These are phyloP conservation scores for Mycena capillaripes DNA, from an alignment of 768 basidiomycete species.

Conservation along the genomic window DNA sequence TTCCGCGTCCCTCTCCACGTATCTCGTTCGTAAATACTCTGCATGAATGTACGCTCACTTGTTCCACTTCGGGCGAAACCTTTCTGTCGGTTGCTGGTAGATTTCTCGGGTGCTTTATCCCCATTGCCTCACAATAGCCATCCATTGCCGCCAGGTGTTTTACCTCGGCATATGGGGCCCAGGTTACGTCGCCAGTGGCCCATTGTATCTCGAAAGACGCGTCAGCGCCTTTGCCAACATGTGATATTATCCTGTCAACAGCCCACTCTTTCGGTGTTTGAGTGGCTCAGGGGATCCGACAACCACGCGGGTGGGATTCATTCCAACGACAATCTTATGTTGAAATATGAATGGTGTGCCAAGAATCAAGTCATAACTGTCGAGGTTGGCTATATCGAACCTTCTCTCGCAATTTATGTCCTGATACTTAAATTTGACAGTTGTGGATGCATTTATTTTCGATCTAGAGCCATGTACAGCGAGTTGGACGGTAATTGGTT, in stretches of 20 bases:
- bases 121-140: neutral
- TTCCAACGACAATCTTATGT: constrained; percentile 34
- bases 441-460: constrained; percentile 42
- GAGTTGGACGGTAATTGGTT: constrained; percentile 48
- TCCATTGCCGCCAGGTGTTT: constrained; percentile 6
- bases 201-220: constrained; percentile 16
- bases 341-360: constrained; percentile 43
- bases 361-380: constrained; percentile 38
- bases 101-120: neutral
- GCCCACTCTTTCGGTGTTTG: constrained; percentile 21
- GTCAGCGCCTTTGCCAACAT: constrained; percentile 14
- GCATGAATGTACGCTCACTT: constrained; percentile 1
- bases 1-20: neutral
- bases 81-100: neutral
- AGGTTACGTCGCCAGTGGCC: constrained; percentile 19
- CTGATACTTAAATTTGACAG: constrained; percentile 44
- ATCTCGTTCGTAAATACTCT: neutral
- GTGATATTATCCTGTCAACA: constrained; percentile 3
- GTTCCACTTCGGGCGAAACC: neutral
- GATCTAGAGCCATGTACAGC: constrained; percentile 49
- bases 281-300: constrained; percentile 22
- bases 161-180: constrained; percentile 14
- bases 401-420: constrained; percentile 36
- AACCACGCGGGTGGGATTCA: constrained; percentile 34
- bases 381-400: constrained; percentile 38